phyloP scores from a whole-genome alignment of 805 yeast genomes.

The Kluyveromyces siamensis region DNA sequence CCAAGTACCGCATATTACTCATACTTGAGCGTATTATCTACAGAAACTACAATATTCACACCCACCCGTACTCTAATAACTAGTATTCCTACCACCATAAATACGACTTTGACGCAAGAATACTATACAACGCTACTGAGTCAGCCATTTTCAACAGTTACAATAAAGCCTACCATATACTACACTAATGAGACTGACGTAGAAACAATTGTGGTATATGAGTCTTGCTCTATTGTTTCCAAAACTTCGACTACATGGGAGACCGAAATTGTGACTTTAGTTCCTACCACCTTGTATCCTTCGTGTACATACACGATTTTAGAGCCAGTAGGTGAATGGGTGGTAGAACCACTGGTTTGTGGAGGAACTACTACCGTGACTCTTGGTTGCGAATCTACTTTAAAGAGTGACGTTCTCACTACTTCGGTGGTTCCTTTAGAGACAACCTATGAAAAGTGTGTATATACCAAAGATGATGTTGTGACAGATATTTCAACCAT shows the following conservation, averaged over 20 bases:
- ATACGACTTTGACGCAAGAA: conserved; percentile 4
- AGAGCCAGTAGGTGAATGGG: not conserved
- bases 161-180: conserved; percentile 3
- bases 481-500: not conserved
- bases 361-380: conserved; percentile 1
- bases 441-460: not conserved
- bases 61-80: conserved; percentile 1
- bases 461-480: not conserved
- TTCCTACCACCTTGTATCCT: conserved; percentile 3
- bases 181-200: conserved; percentile 2
- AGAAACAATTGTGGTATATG: conserved; percentile 5
- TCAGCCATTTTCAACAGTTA: conserved; percentile 4
- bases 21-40: not conserved
- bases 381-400: not conserved
- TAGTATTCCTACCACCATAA: not conserved
- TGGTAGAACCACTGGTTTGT: not conserved
- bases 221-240: conserved; percentile 4
- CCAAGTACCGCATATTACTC: conserved; percentile 1
- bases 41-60: not conserved
- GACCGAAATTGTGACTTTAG: conserved; percentile 1
- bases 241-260: conserved; percentile 1
- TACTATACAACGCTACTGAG: conserved; percentile 5
- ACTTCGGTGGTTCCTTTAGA: not conserved
- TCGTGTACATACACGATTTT: not conserved
- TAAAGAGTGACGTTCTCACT: not conserved